Percentiles rank a stretch among this genome's conserved stretches.
Evolutionary conservation across 805 yeast species (phyloP).

Genomic region (Metschnikowia arizonensis): DNA sequence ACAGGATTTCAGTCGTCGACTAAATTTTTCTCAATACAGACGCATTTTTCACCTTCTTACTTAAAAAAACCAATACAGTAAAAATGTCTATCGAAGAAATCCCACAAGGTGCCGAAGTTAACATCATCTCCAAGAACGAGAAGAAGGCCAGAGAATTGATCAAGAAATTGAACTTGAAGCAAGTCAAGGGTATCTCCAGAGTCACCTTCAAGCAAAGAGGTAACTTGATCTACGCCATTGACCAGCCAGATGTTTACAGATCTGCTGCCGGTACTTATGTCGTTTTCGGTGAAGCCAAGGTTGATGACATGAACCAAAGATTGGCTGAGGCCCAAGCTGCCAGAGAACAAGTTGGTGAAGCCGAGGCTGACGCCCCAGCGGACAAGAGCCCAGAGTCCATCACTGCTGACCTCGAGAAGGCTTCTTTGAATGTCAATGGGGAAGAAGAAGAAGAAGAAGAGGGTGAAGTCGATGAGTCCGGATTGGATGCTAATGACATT

Average conservation of each 20-base stretch:
- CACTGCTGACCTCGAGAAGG: conserved; percentile 76
- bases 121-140: conserved; percentile 83
- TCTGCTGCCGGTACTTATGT: conserved; percentile 91
- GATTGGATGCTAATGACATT: conserved; percentile 77
- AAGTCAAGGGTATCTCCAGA: conserved; percentile 86
- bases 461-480: conserved; percentile 79
- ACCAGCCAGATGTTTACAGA: conserved; percentile 91
- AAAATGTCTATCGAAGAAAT: conserved; percentile 51
- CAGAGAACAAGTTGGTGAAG: conserved; percentile 56
- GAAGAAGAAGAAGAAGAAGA: conserved; percentile 54
- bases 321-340: conserved; percentile 73
- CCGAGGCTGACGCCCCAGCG: conserved; percentile 28
- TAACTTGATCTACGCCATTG: conserved; percentile 85
- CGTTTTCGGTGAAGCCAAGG: conserved; percentile 97
- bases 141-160: conserved; percentile 92
- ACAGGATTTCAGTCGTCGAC: not conserved
- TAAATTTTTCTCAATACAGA: not conserved
- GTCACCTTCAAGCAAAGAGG: conserved; percentile 94
- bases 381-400: conserved; percentile 73
- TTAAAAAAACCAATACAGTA: not conserved
- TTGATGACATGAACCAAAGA: conserved; percentile 88
- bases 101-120: conserved; percentile 81
- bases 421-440: conserved; percentile 45
- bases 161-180: conserved; percentile 84
- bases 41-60: not conserved